Evolutionary conservation across 1,139 yeast species (phyloP).

Genomic region (Kluyveromyces sp.): DNA sequence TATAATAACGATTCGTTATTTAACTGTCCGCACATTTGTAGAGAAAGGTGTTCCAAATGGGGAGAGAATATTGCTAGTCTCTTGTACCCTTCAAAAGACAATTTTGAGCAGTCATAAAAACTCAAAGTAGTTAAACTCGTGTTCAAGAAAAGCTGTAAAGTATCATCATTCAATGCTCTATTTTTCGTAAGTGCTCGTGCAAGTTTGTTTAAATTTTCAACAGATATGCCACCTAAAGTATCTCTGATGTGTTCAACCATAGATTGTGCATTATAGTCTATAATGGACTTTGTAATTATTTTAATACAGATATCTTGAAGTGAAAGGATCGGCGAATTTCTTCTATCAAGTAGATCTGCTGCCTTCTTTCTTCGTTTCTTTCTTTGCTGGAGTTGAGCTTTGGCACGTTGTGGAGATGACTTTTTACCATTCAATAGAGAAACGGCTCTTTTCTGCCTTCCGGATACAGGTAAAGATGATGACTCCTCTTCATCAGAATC

Average conservation of each 20-base stretch:
- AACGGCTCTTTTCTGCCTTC: background rate
- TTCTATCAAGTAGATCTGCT: conserved; percentile 69
- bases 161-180: conserved; percentile 64
- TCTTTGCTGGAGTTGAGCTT: conserved; percentile 40
- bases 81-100: conserved; percentile 56
- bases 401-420: background rate
- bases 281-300: conserved; percentile 60
- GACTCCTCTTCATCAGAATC: conserved; percentile 29
- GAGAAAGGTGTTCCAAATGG: conserved; percentile 50
- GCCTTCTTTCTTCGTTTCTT: conserved; percentile 73
- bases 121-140: conserved; percentile 50
- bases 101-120: conserved; percentile 89
- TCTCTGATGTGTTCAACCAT: conserved; percentile 19
- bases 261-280: conserved; percentile 39
- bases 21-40: conserved; percentile 90
- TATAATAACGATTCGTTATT: conserved; percentile 69
- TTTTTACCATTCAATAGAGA: conserved; percentile 3
- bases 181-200: conserved; percentile 77
- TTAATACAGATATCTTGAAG: conserved; percentile 77
- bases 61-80: conserved; percentile 79
- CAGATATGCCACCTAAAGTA: conserved; percentile 28
- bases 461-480: conserved; percentile 11
- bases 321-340: conserved; percentile 54
- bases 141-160: conserved; percentile 64
- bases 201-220: conserved; percentile 50